phyloP scores from a whole-genome alignment of 768 basidiomycete genomes.

The Pleurotus platypus region DNA sequence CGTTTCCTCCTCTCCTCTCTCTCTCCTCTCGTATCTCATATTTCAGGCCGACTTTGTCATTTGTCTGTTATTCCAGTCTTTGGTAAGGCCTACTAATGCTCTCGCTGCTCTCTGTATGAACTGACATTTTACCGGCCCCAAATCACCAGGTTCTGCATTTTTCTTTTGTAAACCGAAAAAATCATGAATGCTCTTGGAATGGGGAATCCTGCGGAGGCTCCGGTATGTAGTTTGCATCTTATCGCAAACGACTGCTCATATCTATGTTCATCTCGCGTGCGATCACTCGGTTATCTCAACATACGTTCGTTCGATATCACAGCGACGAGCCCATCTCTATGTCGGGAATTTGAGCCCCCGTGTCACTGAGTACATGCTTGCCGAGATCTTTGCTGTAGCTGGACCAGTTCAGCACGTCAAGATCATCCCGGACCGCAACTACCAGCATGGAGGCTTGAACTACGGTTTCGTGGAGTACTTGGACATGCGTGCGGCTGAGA shows the following conservation, averaged over 20 bases:
- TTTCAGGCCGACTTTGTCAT: constrained; percentile 58
- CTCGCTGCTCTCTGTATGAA: constrained; percentile 14
- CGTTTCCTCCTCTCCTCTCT: constrained; percentile 29
- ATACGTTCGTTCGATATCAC: constrained; percentile 18
- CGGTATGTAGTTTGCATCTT: constrained; percentile 47
- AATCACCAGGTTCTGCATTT: constrained; percentile 34
- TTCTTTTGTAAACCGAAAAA: constrained; percentile 46
- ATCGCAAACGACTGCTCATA: constrained; percentile 23
- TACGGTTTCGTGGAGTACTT: constrained; percentile 99
- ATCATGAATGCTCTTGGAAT: constrained; percentile 81
- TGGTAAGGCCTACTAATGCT: constrained; percentile 33
- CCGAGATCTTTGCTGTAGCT: constrained; percentile 94
- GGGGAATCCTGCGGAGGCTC: constrained; percentile 68
- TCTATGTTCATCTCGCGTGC: constrained; percentile 19
- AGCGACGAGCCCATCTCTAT: constrained; percentile 96
- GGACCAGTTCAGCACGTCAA: constrained; percentile 98
- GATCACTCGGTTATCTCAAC: constrained; percentile 20
- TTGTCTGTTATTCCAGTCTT: constrained; percentile 50
- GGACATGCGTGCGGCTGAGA: constrained; percentile 98
- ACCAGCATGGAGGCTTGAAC: constrained; percentile 98
- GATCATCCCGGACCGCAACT: constrained; percentile 99
- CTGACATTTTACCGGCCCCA: constrained; percentile 8
- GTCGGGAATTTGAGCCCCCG: constrained; percentile 97
- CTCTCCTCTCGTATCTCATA: constrained; percentile 36
- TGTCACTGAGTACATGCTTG: constrained; percentile 99